These are phyloP conservation scores for Salvia rosmarinus DNA, from an alignment of 257 asterid species.

Conservation along the genomic window DNA sequence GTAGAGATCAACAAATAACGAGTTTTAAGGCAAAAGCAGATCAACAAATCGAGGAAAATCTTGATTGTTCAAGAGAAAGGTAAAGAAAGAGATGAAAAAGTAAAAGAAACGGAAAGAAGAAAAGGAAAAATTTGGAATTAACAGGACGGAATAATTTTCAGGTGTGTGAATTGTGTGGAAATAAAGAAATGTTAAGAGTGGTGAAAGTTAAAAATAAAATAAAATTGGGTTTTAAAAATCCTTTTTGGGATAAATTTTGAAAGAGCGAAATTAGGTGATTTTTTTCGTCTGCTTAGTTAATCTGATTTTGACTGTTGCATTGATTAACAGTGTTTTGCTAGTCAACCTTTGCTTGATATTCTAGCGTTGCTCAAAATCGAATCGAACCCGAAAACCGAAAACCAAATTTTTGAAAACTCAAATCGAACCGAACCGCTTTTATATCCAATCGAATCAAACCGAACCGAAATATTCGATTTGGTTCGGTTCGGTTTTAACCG, in stretches of 20 bases:
- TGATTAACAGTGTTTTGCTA: background rate
- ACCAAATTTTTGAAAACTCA: no score
- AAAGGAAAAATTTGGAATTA: slow-evolving; percentile 29
- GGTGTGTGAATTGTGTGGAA: slow-evolving; percentile 35
- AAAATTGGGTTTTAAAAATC: slow-evolving; percentile 27
- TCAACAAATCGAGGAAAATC: slow-evolving; percentile 58
- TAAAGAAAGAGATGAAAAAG: slow-evolving; percentile 31
- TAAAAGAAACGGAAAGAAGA: background rate
- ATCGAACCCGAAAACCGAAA: no score
- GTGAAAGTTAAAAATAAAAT: slow-evolving; percentile 47
- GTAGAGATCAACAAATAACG: slow-evolving; percentile 48
- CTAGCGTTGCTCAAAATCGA: no score
- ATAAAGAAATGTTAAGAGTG: slow-evolving; percentile 34
- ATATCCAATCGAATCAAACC: no score
- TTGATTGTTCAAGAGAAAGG: slow-evolving; percentile 48
- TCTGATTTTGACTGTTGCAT: slow-evolving; percentile 25
- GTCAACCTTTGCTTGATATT: background rate
- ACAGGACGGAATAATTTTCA: slow-evolving; percentile 16
- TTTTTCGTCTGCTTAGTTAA: background rate
- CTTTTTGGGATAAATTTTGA: slow-evolving; percentile 27
- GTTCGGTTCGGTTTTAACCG: no score
- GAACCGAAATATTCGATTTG: no score
- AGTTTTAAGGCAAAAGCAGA: slow-evolving; percentile 48
- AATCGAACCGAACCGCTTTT: no score
- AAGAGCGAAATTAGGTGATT: slow-evolving; percentile 46